A percentile compares a stretch with the other conserved stretches of the same genome.
Evolutionary conservation across 768 basidiomycete genomes (phyloP).

Genomic region (Lactarius pseudohatsudake): DNA sequence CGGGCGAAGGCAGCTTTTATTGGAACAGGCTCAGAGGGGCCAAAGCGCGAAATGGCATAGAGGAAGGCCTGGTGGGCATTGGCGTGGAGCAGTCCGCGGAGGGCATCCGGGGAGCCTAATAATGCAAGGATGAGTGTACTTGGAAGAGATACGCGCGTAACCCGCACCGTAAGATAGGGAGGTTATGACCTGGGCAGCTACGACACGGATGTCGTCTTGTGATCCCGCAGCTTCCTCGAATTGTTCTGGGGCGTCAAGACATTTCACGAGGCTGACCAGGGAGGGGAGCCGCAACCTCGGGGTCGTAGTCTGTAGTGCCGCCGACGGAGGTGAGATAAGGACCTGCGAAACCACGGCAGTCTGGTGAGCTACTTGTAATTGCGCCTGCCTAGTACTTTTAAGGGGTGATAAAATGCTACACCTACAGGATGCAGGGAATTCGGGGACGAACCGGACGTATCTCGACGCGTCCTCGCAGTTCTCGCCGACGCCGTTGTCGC

Average conservation of each 20-base stretch:
- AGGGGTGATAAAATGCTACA: too few species aligned
- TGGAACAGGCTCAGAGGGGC: constrained; percentile 38
- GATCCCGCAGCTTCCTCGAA: constrained; percentile 37
- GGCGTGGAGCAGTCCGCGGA: constrained; percentile 54
- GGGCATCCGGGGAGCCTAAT: constrained; percentile 60
- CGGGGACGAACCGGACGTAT: too few species aligned
- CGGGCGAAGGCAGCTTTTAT: constrained; percentile 62
- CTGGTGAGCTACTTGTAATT: too few species aligned
- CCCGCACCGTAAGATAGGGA: constrained; percentile 66
- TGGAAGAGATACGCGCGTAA: background rate
- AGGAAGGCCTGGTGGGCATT: constrained; percentile 62
- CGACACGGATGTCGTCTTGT: constrained; percentile 57
- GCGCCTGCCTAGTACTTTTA: too few species aligned
- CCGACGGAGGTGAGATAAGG: too few species aligned
- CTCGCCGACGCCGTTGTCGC: too few species aligned
- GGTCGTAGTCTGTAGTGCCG: too few species aligned
- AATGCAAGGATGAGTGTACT: background rate
- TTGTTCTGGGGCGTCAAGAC: constrained; percentile 47
- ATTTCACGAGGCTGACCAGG: constrained; percentile 55
- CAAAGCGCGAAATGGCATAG: constrained; percentile 55
- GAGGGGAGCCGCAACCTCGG: too few species aligned
- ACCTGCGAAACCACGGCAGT: too few species aligned
- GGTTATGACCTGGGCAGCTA: constrained; percentile 72
- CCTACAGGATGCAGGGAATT: too few species aligned
- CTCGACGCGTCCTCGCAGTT: too few species aligned